Evolutionary conservation across 768 basidiomycete genomes (phyloP).

Genomic region (Tricholoma flavovirens): DNA sequence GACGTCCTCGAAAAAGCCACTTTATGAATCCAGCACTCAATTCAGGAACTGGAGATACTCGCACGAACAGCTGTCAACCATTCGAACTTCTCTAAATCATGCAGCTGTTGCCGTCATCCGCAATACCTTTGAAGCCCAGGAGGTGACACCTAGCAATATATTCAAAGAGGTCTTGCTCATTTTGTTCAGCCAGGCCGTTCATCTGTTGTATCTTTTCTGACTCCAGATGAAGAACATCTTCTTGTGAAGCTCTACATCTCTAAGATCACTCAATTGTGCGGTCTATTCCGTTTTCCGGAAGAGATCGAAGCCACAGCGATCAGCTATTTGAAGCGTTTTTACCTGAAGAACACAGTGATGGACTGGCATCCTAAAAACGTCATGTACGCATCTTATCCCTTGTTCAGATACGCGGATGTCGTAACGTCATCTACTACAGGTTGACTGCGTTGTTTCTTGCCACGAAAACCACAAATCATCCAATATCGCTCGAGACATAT

Average conservation of each 20-base stretch:
- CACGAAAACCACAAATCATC: conserved; percentile 95
- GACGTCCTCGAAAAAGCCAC: conserved; percentile 28
- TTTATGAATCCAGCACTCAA: conserved; percentile 79
- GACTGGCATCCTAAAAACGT: conserved; percentile 99
- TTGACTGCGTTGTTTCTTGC: conserved; percentile 92
- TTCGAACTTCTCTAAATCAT: conserved; percentile 64
- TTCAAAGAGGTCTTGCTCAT: conserved; percentile 16
- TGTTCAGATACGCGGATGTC: conserved; percentile 1
- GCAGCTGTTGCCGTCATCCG: conserved; percentile 75
- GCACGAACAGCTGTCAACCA: conserved; percentile 48
- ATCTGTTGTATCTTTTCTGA: conserved; percentile 64
- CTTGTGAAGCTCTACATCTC: conserved; percentile 86
- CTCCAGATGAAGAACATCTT: conserved; percentile 76
- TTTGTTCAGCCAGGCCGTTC: conserved; percentile 65
- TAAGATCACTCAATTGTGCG: conserved; percentile 82
- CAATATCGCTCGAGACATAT: conserved; percentile 83
- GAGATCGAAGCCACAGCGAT: conserved; percentile 92
- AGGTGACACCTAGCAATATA: conserved; percentile 40
- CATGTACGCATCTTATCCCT: conserved; percentile 56
- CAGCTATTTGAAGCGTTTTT: conserved; percentile 93
- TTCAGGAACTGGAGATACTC: conserved; percentile 90
- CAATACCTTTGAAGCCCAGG: conserved; percentile 70
- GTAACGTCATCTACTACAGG: conserved; percentile 40
- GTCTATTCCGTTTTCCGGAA: conserved; percentile 82
- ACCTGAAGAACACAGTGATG: conserved; percentile 97